Percentiles rank a stretch among this genome's conserved stretches.
These are phyloP conservation scores for Ascochyta clinopodiicola DNA, from an alignment of 2,329 filamentous ascomycete genomes.

Conservation along the genomic window DNA sequence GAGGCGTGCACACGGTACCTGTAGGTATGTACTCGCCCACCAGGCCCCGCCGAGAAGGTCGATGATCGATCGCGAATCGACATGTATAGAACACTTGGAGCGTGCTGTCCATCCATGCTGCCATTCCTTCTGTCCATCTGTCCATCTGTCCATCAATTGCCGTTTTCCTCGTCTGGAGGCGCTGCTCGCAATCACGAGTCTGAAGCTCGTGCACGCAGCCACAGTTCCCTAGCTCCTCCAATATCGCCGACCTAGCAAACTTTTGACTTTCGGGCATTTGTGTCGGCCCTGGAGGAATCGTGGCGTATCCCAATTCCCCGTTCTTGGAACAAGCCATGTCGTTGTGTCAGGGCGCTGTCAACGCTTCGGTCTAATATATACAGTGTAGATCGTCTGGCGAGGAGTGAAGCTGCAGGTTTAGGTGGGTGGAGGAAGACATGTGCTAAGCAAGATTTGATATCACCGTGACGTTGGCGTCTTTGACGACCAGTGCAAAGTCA, in stretches of 20 bases:
- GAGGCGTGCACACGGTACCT: background rate
- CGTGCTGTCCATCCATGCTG: constrained; percentile 7
- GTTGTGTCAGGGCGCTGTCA: background rate
- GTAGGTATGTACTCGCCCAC: background rate
- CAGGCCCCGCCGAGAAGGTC: background rate
- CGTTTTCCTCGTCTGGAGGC: background rate
- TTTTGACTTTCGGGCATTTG: background rate
- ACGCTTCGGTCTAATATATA: constrained; percentile 7
- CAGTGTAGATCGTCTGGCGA: background rate
- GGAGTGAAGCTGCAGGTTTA: constrained; percentile 1
- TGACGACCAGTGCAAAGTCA: too few relatives aligned
- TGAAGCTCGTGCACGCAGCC: too few relatives aligned
- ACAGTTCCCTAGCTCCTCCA: background rate
- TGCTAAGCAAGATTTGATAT: too few relatives aligned
- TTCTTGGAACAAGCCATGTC: background rate
- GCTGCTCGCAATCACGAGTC: too few relatives aligned
- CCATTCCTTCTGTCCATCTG: background rate
- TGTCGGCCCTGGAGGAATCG: background rate
- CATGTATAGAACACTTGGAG: constrained; percentile 10
- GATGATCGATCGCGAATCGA: background rate
- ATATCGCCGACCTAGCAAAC: constrained; percentile 1
- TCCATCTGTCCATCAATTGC: background rate
- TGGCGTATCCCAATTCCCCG: constrained; percentile 1
- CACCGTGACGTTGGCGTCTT: too few relatives aligned
- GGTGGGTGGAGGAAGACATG: background rate